Base-by-base conservation (phyloP, 768 basidiomycete species). In the Rubroboletus pulcherrimus region DNA sequence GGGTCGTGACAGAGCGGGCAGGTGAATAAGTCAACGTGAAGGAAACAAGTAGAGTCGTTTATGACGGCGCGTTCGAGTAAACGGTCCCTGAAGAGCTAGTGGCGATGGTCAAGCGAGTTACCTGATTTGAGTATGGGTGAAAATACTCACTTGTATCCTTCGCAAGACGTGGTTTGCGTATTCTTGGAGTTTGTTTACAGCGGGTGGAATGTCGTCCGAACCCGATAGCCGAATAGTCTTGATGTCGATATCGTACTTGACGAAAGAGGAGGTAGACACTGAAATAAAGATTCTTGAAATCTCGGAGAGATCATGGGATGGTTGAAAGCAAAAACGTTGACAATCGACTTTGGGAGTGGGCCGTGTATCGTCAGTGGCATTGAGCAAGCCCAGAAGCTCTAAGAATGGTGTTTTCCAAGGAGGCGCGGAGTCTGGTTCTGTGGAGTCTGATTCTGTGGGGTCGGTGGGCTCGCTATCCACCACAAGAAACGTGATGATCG, bases 281-380 rank as follows among this genome's bases (percentile, higher is more conserved):
- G 55, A 65, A 30, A 63, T 14, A 42, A 57, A 65, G 12, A 41
- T 5, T 26, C 48, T 62, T 7, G 55, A 57, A 3, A 63, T 50
- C 26, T 47, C 29, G 26, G 55, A 54, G 26, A 65, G 46, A 42
- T 62, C 63, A 0, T 30, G 15, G 24, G 55, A 53, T 1, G 51
- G 63, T 9, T 62, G 63, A 47, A 65, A 51, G n/a, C 59, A 64
- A 35, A 58, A 53, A 6, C 39, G 42, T 15, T 49, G 55, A 12
- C 29, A 45, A 10, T 52, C 34, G 1, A 29, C 5, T 38, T 30
- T 46, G 39, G 35, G 35, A 12, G 29, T 11, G 26, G 50, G 50
- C 3, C 5, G 24, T 8, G 53, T 55, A 7, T 5, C 5, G 29
- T 62, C 53, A 17, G 53, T 33, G 24, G 49, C 15, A 15, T 39